A percentile compares a stretch with the other conserved stretches of the same genome.
Conservation (phyloP, 2,329 filamentous ascomycete genomes). For the Fusarium duplospermum region DNA sequence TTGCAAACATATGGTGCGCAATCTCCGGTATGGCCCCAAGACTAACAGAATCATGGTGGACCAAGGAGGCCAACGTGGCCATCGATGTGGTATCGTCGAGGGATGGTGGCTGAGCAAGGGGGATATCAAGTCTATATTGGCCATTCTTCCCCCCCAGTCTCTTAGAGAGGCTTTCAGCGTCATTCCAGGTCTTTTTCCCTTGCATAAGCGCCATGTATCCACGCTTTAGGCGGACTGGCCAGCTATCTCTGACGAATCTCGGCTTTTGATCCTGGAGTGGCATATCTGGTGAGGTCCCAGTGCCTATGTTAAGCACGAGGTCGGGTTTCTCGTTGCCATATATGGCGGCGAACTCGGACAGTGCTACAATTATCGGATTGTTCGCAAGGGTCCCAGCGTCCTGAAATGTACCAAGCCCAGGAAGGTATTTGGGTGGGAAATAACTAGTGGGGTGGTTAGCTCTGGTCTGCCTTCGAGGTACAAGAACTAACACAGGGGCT, state of each 20-base stretch:
- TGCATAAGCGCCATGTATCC: conserved; percentile 4
- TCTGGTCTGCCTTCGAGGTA: background rate
- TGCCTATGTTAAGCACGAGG: conserved; percentile 11
- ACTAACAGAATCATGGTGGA: background rate
- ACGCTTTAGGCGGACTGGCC: background rate
- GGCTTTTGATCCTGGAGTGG: background rate
- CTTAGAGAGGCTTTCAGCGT: background rate
- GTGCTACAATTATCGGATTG: conserved; percentile 3
- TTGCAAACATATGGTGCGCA: conserved; percentile 1
- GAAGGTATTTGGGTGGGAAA: conserved; percentile 3
- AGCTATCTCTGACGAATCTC: background rate
- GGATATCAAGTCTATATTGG: conserved; percentile 8
- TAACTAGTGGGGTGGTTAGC: background rate
- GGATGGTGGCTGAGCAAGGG: background rate
- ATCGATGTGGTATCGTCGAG: conserved; percentile 11
- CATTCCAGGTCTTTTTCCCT: conserved; percentile 4
- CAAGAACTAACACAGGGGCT: conserved; percentile 2
- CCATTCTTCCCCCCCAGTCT: background rate
- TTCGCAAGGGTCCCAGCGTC: conserved; percentile 10
- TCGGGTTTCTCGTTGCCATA: background rate
- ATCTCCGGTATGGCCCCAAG: background rate
- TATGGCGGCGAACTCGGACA: background rate
- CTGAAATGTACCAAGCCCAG: conserved; percentile 7
- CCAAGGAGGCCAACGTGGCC: background rate
- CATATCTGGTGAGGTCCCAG: background rate